These are phyloP conservation scores for Bimuria novae-zelandiae DNA, from an alignment of 2,329 filamentous ascomycete genomes.

Conservation along the genomic window DNA sequence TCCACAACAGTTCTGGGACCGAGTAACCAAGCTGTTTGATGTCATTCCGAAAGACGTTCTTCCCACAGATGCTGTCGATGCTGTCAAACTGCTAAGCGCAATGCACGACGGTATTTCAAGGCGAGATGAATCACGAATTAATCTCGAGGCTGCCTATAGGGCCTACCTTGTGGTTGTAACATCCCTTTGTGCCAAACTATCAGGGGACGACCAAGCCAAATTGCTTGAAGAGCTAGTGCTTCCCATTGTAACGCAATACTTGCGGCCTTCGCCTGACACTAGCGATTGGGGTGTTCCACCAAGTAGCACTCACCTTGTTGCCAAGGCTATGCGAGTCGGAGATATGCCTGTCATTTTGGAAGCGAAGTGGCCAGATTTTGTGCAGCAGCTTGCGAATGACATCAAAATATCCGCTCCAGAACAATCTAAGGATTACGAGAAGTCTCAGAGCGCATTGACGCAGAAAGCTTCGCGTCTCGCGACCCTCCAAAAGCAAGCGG, in stretches of 20 bases:
- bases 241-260: conserved; percentile 59
- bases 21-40: conserved; percentile 65
- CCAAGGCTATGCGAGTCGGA: conserved; percentile 48
- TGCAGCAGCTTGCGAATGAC: conserved; percentile 63
- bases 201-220: conserved; percentile 52
- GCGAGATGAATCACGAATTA: conserved; percentile 74
- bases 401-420: conserved; percentile 80
- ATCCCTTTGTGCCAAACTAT: conserved; percentile 48
- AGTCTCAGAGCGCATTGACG: conserved; percentile 71
- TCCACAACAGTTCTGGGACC: conserved; percentile 72
- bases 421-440: conserved; percentile 74
- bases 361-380: conserved; percentile 67
- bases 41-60: conserved; percentile 61
- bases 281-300: conserved; percentile 57
- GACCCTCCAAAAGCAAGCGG: conserved; percentile 52
- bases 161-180: conserved; percentile 70
- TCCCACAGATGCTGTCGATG: conserved; percentile 57
- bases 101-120: conserved; percentile 72
- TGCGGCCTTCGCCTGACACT: conserved; percentile 53
- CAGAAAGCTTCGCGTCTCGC: conserved; percentile 69
- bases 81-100: conserved; percentile 66
- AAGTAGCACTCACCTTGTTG: conserved; percentile 45
- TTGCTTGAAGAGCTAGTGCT: conserved; percentile 55
- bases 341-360: conserved; percentile 56
- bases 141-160: conserved; percentile 72